Conservation (phyloP, 2,329 filamentous ascomycete species). For the Phyllosticta ampelicida region DNA sequence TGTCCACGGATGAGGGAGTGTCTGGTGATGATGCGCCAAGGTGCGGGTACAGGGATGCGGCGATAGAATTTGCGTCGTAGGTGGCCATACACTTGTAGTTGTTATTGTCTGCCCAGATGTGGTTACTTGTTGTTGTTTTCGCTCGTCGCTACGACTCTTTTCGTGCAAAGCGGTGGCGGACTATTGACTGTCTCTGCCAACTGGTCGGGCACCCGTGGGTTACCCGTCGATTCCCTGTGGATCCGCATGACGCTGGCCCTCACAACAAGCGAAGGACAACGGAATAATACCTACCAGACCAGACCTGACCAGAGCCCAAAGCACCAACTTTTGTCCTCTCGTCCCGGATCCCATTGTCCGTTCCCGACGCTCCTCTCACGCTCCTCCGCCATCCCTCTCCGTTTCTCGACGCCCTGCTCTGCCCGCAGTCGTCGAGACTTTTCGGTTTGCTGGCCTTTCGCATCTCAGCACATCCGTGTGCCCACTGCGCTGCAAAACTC, state of each 20-base stretch:
- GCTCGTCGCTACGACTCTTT: not conserved
- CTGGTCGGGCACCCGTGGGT: not conserved
- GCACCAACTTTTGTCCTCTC: conserved; percentile 3
- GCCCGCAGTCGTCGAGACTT: not conserved
- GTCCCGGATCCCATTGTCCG: not conserved
- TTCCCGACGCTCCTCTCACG: not conserved
- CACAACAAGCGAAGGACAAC: not conserved
- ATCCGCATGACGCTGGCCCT: not conserved
- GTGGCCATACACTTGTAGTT: not conserved
- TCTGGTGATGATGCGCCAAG: not conserved
- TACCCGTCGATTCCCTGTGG: not conserved
- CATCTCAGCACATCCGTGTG: not conserved
- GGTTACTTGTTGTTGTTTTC: not conserved
- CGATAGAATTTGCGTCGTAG: not conserved
- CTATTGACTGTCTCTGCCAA: not conserved
- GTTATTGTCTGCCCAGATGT: no score
- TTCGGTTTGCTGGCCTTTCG: conserved; percentile 1
- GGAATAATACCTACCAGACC: not conserved
- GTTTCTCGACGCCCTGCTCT: not conserved
- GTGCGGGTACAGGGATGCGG: not conserved
- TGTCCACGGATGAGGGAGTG: not conserved
- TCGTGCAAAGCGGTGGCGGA: not conserved
- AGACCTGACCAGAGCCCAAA: conserved; percentile 8
- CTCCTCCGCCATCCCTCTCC: not conserved
- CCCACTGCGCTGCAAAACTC: conserved; percentile 8